Evolutionary conservation across 2,329 filamentous ascomycete genomes (phyloP), one percentile per base, ranked within the genome.

Genomic region (Pyrenochaeta sp.): DNA sequence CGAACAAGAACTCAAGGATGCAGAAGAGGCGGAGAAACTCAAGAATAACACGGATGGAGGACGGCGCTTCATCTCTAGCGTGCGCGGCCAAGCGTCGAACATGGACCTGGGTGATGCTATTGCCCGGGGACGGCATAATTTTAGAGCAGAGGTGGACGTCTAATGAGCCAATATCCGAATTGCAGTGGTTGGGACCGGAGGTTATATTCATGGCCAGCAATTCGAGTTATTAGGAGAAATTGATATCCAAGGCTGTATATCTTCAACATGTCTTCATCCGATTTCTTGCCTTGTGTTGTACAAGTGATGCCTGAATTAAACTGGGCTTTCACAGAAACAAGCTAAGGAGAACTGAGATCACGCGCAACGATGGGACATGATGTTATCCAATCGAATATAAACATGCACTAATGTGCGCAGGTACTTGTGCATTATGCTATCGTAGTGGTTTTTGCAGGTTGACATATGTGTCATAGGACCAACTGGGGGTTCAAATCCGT

Each of bases 31-130:
- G 36, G 68, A 60, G 28, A 68, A 61, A 47, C 67, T 62, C 40
- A 71, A 61, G 57, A 55, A 67, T 30, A 63, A 61, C 30, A 67
- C 49, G 50, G 71, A 73, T 42, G 71, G 71, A 2, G 62, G 66
- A 3, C 66, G 60, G 1, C 64, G 64, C 7, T 71, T 74, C 55
- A 68, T 72, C 5, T 64, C 68, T 9, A 61, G 56, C 25, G 40
- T 74, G 27, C 65, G 68, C 3, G 58, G 62, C 1, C 66, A 73
- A 46, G 67, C 69, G 2, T 56, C 63, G 1, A 67, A 72, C 37
- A 62, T 71, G 62, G 63, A 71, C 40, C 24, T 74, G 25, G 71
- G 72, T 1, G 71, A 73, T 48, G 67, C 58, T n/a, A 68, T 74
- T 54, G 61, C 71, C 27, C 64, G 72, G 7, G 69, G 70, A n/a